Evolutionary conservation across 2,329 filamentous ascomycete genomes (phyloP).

Genomic region (Xylariaceae sp.): DNA sequence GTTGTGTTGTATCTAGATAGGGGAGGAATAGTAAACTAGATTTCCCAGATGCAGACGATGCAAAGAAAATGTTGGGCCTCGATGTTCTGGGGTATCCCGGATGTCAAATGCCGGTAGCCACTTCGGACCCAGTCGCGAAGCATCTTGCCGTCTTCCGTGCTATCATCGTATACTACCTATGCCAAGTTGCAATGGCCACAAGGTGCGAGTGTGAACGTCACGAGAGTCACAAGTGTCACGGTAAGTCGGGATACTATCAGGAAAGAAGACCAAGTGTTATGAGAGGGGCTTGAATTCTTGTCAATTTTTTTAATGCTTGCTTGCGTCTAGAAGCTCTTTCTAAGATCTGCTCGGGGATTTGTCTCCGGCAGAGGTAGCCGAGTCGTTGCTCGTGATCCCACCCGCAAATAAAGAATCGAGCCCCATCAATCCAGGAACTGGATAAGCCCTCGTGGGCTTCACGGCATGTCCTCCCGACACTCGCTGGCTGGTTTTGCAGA

Average conservation of each 20-base stretch:
- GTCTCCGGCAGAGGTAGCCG: slow-evolving; percentile 18
- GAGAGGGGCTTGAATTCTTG: slow-evolving; percentile 21
- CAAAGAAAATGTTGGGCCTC: slow-evolving; percentile 2
- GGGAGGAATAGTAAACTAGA: no score
- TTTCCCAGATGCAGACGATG: not conserved
- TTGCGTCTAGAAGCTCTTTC: slow-evolving; percentile 12
- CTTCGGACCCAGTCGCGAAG: not conserved
- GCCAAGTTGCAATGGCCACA: no score
- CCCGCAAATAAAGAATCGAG: slow-evolving; percentile 25
- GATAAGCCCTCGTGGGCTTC: slow-evolving; percentile 22
- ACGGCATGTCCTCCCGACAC: slow-evolving; percentile 4
- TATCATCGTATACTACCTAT: no score
- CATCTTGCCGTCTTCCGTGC: slow-evolving; percentile 2
- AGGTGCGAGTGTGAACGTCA: not conserved
- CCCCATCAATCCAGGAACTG: slow-evolving; percentile 32
- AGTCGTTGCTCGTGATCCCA: slow-evolving; percentile 19
- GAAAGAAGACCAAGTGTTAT: not conserved
- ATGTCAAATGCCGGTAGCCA: slow-evolving; percentile 11
- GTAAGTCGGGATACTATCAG: no score
- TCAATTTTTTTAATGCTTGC: slow-evolving; percentile 13
- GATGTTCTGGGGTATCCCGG: slow-evolving; percentile 8
- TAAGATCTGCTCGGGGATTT: slow-evolving; percentile 7
- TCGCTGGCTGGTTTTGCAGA: slow-evolving; percentile 4
- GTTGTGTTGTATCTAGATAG: no score
- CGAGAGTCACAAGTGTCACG: not conserved